Base-by-base conservation (phyloP, 805 yeast species). In the Zygosaccharomyces bisporus region DNA sequence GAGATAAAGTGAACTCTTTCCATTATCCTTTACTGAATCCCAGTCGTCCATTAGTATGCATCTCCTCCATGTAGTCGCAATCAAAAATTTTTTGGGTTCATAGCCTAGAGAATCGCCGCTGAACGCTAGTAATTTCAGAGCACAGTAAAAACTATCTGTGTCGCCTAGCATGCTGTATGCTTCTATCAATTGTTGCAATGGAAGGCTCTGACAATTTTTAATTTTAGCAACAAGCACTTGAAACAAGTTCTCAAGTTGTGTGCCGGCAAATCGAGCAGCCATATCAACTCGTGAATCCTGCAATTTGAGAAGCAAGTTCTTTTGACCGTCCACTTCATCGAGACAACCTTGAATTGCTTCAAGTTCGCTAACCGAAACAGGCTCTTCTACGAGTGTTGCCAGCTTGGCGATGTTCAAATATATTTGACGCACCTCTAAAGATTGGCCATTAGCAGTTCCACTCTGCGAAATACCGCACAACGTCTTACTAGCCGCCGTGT, bases 341-440 rank as follows among this genome's bases (percentile, higher is more conserved):
- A 81, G 64, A 25, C 72, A 73, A 24, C 68, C 67, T 51, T 82
- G 82, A 23, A 83, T 73, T 6, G 72, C 73, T 13, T 57, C 58
- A 6, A 79, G 42, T 16, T 25, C 35, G 16, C 44, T 32, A 2
- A 46, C 30, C 4, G 46, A 47, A 2, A 19, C 32, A 2, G 46
- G 39, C 3, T 51, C 55, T 13, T 47, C 45, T 0, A 80, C 81
- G 14, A 85, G 56, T 1, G 77, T 69, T 2, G 86, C 66, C 17
- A 89, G 63, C 60, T 88, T 88, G 1, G 95, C 90, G 39, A 88
- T 63, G 45, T 87, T 83, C 47, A 81, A 71, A 51, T 80, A 80
- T 17, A 83, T 55, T 52, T 74, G 78, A 53, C 74, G 75, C 18
- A 47, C 36, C 17, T 46, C 46, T 9, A 52, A 18, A 9, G 48